Conservation (phyloP, 2,329 filamentous ascomycete genomes). For the Calonectria montana region DNA sequence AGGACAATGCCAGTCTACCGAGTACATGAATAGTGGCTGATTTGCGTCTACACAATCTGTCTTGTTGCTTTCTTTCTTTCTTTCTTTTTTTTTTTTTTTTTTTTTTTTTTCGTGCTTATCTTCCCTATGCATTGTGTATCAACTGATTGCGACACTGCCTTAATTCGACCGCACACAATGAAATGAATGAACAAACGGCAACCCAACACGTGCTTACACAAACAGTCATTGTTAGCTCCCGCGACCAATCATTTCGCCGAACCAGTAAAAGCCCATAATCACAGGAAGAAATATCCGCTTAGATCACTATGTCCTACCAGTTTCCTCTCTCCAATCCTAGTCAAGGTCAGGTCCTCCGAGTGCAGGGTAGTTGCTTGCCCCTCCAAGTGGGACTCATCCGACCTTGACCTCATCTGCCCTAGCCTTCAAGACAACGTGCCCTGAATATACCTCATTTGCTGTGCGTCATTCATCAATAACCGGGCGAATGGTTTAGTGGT, state of each 20-base stretch:
- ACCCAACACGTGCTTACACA: neutral
- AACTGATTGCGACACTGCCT: too few species aligned
- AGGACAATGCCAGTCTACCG: neutral
- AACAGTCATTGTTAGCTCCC: neutral
- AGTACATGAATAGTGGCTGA: neutral
- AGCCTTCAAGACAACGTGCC: neutral
- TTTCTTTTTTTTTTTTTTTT: neutral
- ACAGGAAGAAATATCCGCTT: too few species aligned
- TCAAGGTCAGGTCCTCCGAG: neutral
- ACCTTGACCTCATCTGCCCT: conserved; percentile 1
- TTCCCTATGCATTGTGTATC: too few species aligned
- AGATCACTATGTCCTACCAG: too few species aligned
- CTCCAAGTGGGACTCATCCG: neutral
- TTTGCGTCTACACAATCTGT: neutral
- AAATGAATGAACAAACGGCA: neutral
- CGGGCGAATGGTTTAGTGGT: conserved; percentile 40
- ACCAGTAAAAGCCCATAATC: too few species aligned
- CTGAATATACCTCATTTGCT: conserved; percentile 27
- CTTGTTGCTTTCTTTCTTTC: neutral
- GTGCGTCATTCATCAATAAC: neutral
- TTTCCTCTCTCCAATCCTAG: neutral
- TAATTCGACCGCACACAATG: too few species aligned
- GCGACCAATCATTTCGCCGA: neutral
- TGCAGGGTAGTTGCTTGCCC: conserved; percentile 2
- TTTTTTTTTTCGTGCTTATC: neutral